Base-by-base conservation (phyloP, 2,329 filamentous ascomycete species). In the Rachicladosporium sp. region DNA sequence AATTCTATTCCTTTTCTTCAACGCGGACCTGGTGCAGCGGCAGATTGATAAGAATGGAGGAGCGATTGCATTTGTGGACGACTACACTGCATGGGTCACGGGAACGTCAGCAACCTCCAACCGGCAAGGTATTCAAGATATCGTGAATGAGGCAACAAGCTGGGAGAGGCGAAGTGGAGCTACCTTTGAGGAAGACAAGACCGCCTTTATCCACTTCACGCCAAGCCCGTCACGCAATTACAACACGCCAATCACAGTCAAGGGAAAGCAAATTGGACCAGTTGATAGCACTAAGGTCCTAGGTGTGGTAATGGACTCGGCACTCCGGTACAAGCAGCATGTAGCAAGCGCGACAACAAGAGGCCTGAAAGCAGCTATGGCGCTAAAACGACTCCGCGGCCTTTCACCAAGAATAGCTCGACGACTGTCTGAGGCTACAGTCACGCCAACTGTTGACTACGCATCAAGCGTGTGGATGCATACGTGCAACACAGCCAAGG, bases 401-500 rank as follows among this genome's bases (percentile, higher is more conserved):
- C 36, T 32, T 4, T 37, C 36, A 30, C 36, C 36, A 19, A 31
- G 13, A 31, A 30, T 37, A 30, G 31, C 36, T 31, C 36, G 29
- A 13, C 31, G 23, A 12, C 29, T 32, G 5, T 37, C 19, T 29
- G 31, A 38, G 7, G 30, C 36, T n/a, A 38, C 36, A 8, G 36
- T 38, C 7, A 31, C 36, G 13, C 36, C 30, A 4, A 23, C 33
- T 10, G 36, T 38, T 21, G 30, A 38, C 30, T 38, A 38, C 31
- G 30, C 36, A 38, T 38, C 36, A 4, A 33, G 30, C 2, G 36
- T 33, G 11, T 38, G 36, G 36, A 33, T 7, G 36, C 36, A 33
- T 5, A 31, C 36, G 23, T 27, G 5, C 23, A 27, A 27, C 23
- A 27, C 23, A 27, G 23, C 23, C 23, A 27, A 27, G 23, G 23